Conservation (phyloP, 1,284 basidiomycete species). For the Boletus mariae region DNA sequence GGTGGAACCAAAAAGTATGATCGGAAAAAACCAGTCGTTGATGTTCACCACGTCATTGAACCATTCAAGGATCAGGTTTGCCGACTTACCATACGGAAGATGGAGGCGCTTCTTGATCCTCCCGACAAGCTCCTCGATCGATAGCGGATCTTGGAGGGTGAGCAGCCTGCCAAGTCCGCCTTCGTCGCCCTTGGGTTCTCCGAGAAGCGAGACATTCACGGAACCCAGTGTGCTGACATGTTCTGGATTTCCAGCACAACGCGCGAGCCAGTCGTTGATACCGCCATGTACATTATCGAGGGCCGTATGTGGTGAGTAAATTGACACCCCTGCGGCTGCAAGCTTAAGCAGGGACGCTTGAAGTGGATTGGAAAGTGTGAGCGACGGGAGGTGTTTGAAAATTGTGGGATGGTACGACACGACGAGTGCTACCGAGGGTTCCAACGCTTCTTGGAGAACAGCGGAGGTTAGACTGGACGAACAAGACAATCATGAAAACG, state of each 20-base stretch:
- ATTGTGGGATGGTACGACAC: slow-evolving; percentile 91
- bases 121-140: slow-evolving; percentile 56
- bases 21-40: background rate
- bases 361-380: slow-evolving; percentile 78
- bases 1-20: background rate
- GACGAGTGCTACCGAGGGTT: slow-evolving; percentile 60
- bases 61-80: slow-evolving; percentile 14
- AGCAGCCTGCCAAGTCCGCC: slow-evolving; percentile 73
- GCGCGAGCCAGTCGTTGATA: slow-evolving; percentile 81
- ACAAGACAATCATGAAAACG: slow-evolving; percentile 10
- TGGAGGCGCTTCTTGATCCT: slow-evolving; percentile 70
- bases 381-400: slow-evolving; percentile 74
- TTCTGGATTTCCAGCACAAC: slow-evolving; percentile 35
- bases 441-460: slow-evolving; percentile 74
- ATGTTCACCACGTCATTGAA: slow-evolving; percentile 13
- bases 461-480: slow-evolving; percentile 68
- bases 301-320: slow-evolving; percentile 87
- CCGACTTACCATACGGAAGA: slow-evolving; percentile 54
- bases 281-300: slow-evolving; percentile 81
- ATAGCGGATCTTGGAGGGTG: slow-evolving; percentile 51
- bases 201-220: slow-evolving; percentile 36
- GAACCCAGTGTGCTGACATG: slow-evolving; percentile 15
- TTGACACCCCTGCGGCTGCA: slow-evolving; percentile 76
- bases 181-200: slow-evolving; percentile 41
- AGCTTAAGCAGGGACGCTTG: slow-evolving; percentile 80